phyloP scores from a whole-genome alignment of 805 yeast genomes.

The Lipomyces sp. region DNA sequence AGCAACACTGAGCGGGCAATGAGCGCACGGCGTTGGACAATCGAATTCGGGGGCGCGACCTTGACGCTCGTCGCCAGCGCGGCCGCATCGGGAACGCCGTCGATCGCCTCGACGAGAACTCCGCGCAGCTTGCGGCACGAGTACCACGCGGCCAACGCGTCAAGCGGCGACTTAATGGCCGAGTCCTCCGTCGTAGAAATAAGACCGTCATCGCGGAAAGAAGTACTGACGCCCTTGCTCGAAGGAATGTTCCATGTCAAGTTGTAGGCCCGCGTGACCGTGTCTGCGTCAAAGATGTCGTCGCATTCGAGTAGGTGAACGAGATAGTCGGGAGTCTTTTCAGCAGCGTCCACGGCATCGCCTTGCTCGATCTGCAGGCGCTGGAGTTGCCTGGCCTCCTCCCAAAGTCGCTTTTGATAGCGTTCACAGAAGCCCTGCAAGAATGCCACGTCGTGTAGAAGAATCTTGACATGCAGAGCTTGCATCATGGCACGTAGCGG shows the following conservation, averaged over 20 bases:
- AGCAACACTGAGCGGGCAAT: conserved; percentile 34
- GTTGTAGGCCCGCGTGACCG: conserved; percentile 28
- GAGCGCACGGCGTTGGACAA: conserved; percentile 33
- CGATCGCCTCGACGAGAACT: conserved; percentile 28
- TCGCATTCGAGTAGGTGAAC: conserved; percentile 21
- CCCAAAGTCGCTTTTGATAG: conserved; percentile 31
- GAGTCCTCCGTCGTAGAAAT: conserved; percentile 29
- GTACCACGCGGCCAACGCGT: conserved; percentile 35
- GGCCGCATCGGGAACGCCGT: conserved; percentile 8
- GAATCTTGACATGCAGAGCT: conserved; percentile 36
- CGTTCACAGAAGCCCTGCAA: conserved; percentile 22
- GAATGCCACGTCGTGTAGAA: conserved; percentile 26
- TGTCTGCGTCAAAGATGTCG: conserved; percentile 33
- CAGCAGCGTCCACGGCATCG: conserved; percentile 6
- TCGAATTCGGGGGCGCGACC: conserved; percentile 35
- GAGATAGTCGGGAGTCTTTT: conserved; percentile 28
- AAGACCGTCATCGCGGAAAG: conserved; percentile 28
- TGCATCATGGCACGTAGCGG: conserved; percentile 33
- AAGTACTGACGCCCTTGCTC: conserved; percentile 11
- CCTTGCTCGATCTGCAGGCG: conserved; percentile 13
- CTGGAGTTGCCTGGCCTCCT: conserved; percentile 30
- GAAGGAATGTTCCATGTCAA: conserved; percentile 25
- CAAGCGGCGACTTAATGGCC: conserved; percentile 33
- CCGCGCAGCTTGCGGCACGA: conserved; percentile 31
- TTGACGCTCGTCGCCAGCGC: conserved; percentile 20